Evolutionary conservation across 1,139 yeast genomes (phyloP), one percentile per base, ranked within the genome.

Genomic region (Blastobotrys capitulatus): DNA sequence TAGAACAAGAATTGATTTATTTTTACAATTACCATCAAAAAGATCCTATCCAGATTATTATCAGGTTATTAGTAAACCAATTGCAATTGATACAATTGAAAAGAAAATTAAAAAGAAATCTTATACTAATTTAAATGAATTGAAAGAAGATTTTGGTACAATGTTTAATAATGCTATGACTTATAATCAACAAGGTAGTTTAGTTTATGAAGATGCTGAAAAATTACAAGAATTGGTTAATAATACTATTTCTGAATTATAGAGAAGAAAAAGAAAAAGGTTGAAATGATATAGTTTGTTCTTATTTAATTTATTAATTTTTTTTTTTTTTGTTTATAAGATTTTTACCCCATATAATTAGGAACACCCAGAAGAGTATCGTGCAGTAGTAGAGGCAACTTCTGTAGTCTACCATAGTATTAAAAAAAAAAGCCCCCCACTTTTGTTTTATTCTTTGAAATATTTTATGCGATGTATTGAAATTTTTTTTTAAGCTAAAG

Each of bases 111-210:
- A 73, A 48, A 42, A 44, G 10, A 78, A 75, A 40, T 70, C 76
- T 7, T 87, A 86, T 60, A 70, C 72, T 20, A 68, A 72, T 10
- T 67, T 82, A 46, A 75, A 79, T 40, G 90, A 84, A 55, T 77
- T 85, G 50, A 70, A 83, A 52, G 83, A 79, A 53, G 96, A 86
- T 60, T 71, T 87, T 52, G 85, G 85, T 57, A 73, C 83, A 58
- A 86, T 90, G 78, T 85, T 87, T 65, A 75, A 79, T 49, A 90
- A 90, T 66, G 97, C 97, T 0, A 77, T 83, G 54, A 78, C 80
- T 29, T 90, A 89, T 66, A 90, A 90, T 60, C 94, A 89, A 62
- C 96, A 87, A 62, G 96, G 92, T 0, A 87, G 96, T 0, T 65
- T 84, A 53, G 90, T 90, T 16, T 86, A 82, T 60, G 76, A 80